phyloP scores from a whole-genome alignment of 2,329 filamentous ascomycete species.

The Colletotrichum sp. region DNA sequence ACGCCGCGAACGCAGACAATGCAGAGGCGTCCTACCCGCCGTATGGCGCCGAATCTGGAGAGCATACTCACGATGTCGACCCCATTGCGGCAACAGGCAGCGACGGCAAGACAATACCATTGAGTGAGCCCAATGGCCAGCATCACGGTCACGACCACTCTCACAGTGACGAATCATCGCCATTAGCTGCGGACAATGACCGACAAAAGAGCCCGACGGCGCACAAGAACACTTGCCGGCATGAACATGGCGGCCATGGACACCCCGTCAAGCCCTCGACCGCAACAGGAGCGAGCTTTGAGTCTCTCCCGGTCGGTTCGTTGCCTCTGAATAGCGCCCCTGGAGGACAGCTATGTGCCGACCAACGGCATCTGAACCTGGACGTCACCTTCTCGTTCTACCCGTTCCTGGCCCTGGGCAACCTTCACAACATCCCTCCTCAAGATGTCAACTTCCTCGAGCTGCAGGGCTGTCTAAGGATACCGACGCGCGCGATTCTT shows the following conservation, averaged over 20 bases:
- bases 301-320: not conserved
- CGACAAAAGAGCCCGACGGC: not conserved
- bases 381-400: conserved; percentile 48
- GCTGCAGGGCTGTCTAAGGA: conserved; percentile 48
- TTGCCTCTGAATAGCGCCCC: not conserved
- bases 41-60: conserved; percentile 28
- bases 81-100: conserved; percentile 31
- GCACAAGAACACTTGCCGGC: not conserved
- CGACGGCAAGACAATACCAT: conserved; percentile 25
- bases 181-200: not conserved
- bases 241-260: not conserved
- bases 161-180: not conserved
- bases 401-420: conserved; percentile 43
- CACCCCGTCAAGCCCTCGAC: not conserved
- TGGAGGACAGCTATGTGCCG: conserved; percentile 26
- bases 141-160: not conserved
- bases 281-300: conserved; percentile 6
- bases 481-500: conserved; percentile 44
- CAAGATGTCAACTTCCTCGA: conserved; percentile 53
- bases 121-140: not conserved
- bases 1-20: conserved; percentile 29
- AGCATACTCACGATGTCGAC: conserved; percentile 29
- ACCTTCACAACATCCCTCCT: conserved; percentile 37
- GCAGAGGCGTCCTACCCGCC: conserved; percentile 32
- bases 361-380: conserved; percentile 31